Conservation (phyloP, 495 filamentous ascomycete genomes). For the Durotheca rogersii region DNA sequence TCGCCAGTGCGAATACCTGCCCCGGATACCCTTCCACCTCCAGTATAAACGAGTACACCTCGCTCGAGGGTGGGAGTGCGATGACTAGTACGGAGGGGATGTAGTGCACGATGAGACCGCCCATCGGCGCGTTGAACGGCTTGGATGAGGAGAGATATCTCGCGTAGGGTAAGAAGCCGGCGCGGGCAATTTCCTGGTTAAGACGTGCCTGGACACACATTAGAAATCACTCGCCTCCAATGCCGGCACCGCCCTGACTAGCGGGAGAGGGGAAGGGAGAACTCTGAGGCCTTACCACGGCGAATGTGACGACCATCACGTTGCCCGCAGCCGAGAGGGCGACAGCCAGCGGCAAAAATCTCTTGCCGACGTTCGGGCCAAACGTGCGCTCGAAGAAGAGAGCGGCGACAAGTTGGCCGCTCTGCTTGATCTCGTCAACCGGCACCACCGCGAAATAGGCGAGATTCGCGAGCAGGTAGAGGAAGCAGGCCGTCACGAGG, state of each 20-base stretch:
- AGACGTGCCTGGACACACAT: conserved; percentile 57
- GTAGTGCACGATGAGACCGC: conserved; percentile 67
- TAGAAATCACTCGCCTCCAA: too few relatives aligned
- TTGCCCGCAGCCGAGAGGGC: conserved; percentile 70
- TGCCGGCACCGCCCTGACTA: too few relatives aligned
- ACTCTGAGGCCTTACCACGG: conserved; percentile 58
- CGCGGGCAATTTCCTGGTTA: conserved; percentile 51
- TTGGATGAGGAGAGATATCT: conserved; percentile 60
- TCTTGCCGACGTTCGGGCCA: conserved; percentile 56
- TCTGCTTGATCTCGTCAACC: conserved; percentile 64
- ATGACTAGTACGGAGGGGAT: conserved; percentile 68
- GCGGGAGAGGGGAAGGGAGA: conserved; percentile 7
- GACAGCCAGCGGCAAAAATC: conserved; percentile 62
- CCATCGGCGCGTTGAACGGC: conserved; percentile 67
- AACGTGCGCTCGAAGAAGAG: conserved; percentile 69
- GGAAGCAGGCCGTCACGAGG: conserved; percentile 57
- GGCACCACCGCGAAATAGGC: conserved; percentile 71
- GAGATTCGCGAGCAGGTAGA: conserved; percentile 70
- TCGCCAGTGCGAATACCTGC: conserved; percentile 60
- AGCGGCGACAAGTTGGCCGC: conserved; percentile 67
- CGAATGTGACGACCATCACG: conserved; percentile 76
- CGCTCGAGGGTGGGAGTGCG: conserved; percentile 60
- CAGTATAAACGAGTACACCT: conserved; percentile 72
- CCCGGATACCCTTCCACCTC: conserved; percentile 71
- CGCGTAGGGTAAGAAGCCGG: conserved; percentile 66